A percentile compares a stretch with the other conserved stretches of the same genome.
Evolutionary conservation across 768 basidiomycete species (phyloP).

Genomic region (Daedaleopsis nitida): DNA sequence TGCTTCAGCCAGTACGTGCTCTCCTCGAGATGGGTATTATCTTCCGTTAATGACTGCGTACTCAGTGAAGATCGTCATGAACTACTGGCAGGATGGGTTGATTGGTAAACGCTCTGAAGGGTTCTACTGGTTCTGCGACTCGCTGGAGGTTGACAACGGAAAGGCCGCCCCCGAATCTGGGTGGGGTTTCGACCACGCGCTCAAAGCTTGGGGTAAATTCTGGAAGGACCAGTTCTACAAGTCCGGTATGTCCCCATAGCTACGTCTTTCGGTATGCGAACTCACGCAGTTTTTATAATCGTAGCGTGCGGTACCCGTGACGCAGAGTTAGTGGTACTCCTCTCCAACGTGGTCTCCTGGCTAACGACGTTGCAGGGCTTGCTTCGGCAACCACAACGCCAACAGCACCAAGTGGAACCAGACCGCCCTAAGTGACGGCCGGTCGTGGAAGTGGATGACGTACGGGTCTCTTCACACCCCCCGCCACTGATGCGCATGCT

Average conservation of each 20-base stretch:
- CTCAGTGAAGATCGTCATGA: constrained; percentile 43
- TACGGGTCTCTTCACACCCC: constrained; percentile 15
- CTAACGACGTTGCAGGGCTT: constrained; percentile 28
- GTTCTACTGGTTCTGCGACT: constrained; percentile 66
- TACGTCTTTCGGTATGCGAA: background rate
- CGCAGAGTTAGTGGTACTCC: constrained; percentile 45
- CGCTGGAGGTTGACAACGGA: constrained; percentile 62
- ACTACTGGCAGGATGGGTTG: constrained; percentile 64
- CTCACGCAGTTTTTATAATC: background rate
- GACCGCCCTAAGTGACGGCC: constrained; percentile 48
- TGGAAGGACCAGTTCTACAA: constrained; percentile 50
- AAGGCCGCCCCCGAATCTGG: constrained; percentile 49
- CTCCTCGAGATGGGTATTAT: background rate
- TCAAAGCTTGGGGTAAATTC: constrained; percentile 61
- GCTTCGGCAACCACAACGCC: constrained; percentile 43
- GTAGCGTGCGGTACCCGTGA: constrained; percentile 52
- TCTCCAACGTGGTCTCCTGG: background rate
- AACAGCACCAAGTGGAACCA: constrained; percentile 50
- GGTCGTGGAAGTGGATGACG: constrained; percentile 77
- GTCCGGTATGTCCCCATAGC: constrained; percentile 38
- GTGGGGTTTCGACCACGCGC: constrained; percentile 63
- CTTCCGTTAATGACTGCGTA: background rate
- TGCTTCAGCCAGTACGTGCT: constrained; percentile 48
- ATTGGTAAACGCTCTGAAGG: constrained; percentile 36
- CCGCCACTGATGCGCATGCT: background rate